Evolutionary conservation across 2,329 filamentous ascomycete genomes (phyloP).

Genomic region (Nannizziopsis barbatae): DNA sequence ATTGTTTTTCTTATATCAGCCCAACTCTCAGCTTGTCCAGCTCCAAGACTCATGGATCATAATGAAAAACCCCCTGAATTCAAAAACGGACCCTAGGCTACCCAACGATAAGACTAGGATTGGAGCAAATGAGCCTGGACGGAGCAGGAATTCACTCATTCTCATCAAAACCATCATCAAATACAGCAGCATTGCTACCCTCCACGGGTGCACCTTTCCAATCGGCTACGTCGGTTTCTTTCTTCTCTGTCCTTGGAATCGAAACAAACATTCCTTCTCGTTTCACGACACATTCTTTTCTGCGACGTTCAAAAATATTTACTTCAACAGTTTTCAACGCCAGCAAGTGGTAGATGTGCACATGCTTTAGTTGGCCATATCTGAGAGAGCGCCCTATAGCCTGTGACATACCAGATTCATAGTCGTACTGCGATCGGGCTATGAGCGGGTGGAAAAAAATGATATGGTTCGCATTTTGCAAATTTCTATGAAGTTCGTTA

Average conservation of each 20-base stretch:
- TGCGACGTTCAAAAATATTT: constrained; percentile 33
- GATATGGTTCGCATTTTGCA: constrained; percentile 53
- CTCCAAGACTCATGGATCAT: background rate
- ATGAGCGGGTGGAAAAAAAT: constrained; percentile 51
- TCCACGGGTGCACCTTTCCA: constrained; percentile 24
- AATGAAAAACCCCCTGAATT: too few relatives aligned
- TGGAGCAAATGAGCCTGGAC: too few relatives aligned
- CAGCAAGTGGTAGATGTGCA: constrained; percentile 47
- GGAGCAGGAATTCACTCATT: background rate
- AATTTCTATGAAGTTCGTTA: constrained; percentile 40
- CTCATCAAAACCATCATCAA: constrained; percentile 14
- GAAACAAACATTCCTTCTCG: constrained; percentile 18
- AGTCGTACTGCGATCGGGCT: constrained; percentile 41
- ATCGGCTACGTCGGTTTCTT: constrained; percentile 16
- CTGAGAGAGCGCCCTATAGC: constrained; percentile 51
- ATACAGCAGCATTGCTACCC: constrained; percentile 19
- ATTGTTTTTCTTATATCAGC: background rate
- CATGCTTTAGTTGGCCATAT: constrained; percentile 46
- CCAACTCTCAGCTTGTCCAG: background rate
- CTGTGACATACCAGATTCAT: constrained; percentile 50
- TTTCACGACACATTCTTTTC: constrained; percentile 23
- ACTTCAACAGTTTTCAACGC: constrained; percentile 37
- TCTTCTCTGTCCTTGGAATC: constrained; percentile 17
- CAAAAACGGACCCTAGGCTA: too few relatives aligned
- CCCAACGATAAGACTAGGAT: too few relatives aligned